Conservation (phyloP, 306 rosid genomes). For the Gleditsia sinensis region DNA sequence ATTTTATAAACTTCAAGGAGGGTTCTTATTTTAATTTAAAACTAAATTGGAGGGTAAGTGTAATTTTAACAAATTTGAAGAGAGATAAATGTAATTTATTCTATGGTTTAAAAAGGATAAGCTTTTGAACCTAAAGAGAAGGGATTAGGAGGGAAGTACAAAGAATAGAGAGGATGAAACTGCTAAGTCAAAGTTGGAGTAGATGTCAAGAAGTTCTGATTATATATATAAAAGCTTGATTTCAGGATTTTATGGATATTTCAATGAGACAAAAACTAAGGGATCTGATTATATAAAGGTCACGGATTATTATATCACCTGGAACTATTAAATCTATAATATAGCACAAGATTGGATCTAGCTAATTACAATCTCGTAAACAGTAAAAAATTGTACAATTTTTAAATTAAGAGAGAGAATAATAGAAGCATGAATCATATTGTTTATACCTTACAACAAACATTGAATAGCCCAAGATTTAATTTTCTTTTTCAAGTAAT, state of each 20-base stretch:
- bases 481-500: conserved; percentile 21
- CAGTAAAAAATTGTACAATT: conserved; percentile 35
- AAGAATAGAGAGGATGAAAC: no score
- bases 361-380: conserved; percentile 59
- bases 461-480: conserved; percentile 54
- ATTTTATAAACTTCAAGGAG: no score
- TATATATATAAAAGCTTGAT: conserved; percentile 28
- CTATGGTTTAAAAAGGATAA: no score
- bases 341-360: conserved; percentile 67
- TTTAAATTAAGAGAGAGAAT: conserved; percentile 35
- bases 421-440: conserved; percentile 69
- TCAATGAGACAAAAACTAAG: no score
- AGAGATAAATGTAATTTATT: no score
- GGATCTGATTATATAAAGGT: conserved; percentile 34
- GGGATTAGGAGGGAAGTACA: no score
- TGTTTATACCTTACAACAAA: conserved; percentile 46
- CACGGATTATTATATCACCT: conserved; percentile 49
- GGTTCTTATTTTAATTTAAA: no score
- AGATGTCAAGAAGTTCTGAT: conserved; percentile 18
- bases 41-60: no score
- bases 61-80: no score
- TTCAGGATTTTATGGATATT: not conserved
- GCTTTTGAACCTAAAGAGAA: no score
- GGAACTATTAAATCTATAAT: conserved; percentile 29
- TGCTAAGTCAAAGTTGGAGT: no score